These are phyloP conservation scores for Torrubiellomyces zombiae DNA, from an alignment of 2,329 filamentous ascomycete species.

Conservation along the genomic window DNA sequence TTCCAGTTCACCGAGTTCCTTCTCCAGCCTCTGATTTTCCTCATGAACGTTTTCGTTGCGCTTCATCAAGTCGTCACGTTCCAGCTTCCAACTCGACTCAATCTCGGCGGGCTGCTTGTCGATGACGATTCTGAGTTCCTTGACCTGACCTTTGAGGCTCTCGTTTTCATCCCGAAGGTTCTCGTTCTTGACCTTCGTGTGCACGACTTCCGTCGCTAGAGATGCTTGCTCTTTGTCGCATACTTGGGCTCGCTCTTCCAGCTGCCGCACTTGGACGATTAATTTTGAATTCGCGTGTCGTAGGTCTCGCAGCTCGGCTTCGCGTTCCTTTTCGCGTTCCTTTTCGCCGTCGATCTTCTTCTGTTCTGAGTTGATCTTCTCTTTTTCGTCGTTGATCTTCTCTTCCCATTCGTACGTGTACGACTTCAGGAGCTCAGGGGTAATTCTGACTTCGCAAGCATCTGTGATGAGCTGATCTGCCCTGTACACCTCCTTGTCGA, in stretches of 20 bases:
- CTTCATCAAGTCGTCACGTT: conserved; percentile 85
- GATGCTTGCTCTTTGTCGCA: conserved; percentile 83
- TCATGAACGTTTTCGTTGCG: conserved; percentile 87
- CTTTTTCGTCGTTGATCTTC: conserved; percentile 56
- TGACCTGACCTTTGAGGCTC: conserved; percentile 66
- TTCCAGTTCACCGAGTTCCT: conserved; percentile 82
- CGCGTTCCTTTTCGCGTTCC: conserved; percentile 75
- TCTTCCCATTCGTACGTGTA: conserved; percentile 90
- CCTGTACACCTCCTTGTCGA: conserved; percentile 90
- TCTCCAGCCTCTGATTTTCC: conserved; percentile 76
- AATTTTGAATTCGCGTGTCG: conserved; percentile 50
- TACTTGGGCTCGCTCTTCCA: conserved; percentile 78
- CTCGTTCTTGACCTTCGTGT: conserved; percentile 85
- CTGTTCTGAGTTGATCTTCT: conserved; percentile 71
- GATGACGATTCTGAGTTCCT: conserved; percentile 70
- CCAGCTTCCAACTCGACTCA: conserved; percentile 61
- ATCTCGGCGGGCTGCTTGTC: conserved; percentile 82
- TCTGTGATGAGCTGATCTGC: conserved; percentile 88
- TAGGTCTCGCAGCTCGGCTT: conserved; percentile 63
- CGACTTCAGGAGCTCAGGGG: conserved; percentile 60
- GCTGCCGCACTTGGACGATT: conserved; percentile 57
- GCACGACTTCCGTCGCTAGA: conserved; percentile 79
- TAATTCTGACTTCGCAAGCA: conserved; percentile 75
- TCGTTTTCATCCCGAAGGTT: conserved; percentile 82
- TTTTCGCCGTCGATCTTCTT: no score